Evolutionary conservation across 2,329 filamentous ascomycete species (phyloP).

Genomic region (Sclerotinia trifoliorum): DNA sequence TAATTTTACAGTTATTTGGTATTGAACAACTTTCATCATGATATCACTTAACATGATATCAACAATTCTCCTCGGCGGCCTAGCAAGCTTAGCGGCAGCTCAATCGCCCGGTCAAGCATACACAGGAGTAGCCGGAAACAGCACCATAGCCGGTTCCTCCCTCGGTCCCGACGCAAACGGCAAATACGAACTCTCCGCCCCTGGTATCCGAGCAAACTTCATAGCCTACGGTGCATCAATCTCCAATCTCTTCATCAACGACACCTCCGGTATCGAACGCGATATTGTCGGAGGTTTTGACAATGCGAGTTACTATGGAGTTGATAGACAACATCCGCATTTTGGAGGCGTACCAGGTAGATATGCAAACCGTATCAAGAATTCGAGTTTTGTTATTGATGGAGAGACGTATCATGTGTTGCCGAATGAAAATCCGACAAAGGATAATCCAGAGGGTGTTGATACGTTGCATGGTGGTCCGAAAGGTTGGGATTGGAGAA

Average conservation of each 20-base stretch:
- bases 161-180: constrained; percentile 53
- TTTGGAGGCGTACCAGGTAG: constrained; percentile 71
- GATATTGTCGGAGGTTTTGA: constrained; percentile 75
- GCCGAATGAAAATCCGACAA: constrained; percentile 62
- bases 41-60: constrained; percentile 9
- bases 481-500: constrained; percentile 65
- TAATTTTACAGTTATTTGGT: background rate
- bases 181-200: constrained; percentile 70
- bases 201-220: constrained; percentile 66
- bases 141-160: constrained; percentile 30
- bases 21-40: constrained; percentile 1
- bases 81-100: constrained; percentile 22
- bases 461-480: constrained; percentile 69
- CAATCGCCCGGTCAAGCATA: constrained; percentile 30
- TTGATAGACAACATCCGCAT: constrained; percentile 66
- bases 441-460: constrained; percentile 51
- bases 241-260: constrained; percentile 67
- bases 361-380: constrained; percentile 80
- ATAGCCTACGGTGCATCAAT: constrained; percentile 74
- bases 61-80: background rate
- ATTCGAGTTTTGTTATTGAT: constrained; percentile 69
- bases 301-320: constrained; percentile 68
- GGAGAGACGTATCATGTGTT: constrained; percentile 57
- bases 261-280: constrained; percentile 64
- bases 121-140: constrained; percentile 35